Evolutionary conservation across 164 flowering plant genomes (phyloP), one percentile per base, ranked within the genome.

Genomic region (Paratinospora sagittata): DNA sequence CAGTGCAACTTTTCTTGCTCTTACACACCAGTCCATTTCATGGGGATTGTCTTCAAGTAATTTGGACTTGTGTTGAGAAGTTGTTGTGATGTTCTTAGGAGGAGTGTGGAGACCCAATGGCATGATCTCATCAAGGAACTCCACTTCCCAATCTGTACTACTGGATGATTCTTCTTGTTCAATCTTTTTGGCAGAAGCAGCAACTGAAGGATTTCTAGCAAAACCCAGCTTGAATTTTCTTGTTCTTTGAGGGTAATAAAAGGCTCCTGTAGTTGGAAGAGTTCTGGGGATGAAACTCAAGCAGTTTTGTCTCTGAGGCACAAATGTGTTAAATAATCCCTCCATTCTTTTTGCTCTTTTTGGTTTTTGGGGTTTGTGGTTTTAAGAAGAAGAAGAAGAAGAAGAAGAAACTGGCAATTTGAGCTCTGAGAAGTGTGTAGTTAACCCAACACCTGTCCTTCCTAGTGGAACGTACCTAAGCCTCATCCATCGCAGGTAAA

Each of bases 1-100:
- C 64, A 92, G 79, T 0, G 98, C 97, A 65, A 81, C 62, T 75
- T 78, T 82, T 77, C 98, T 87, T 0, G 98, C 97, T 77, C 84
- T 86, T 26, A 86, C 81, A 80, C 98, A 92, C 97, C 97, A 92
- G 72, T 92, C 98, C 96, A 91, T 90, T 30, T 79, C 79, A 17
- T 21, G 43, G 5, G 43, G 43, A 49, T 84, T 76, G 52, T 88
- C 92, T 14, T 80, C 73, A 10, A 87, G 74, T 80, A 87, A 72
- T 76, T 75, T 80, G 1, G 90, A 82, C 21, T 78, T 75, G 4
- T 52, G n/a, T n/a, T n/a, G n/a, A n/a, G n/a, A n/a, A n/a, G n/a
- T n/a, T n/a, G n/a, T n/a, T n/a, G n/a, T n/a, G n/a, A n/a, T 52
- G 19, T 47, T 41, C 78, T 83, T 87, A 71, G 80, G 77, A 21